Evolutionary conservation across 1,284 basidiomycete species (phyloP), one percentile per base, ranked within the genome.

Genomic region (Trametes pubescens): DNA sequence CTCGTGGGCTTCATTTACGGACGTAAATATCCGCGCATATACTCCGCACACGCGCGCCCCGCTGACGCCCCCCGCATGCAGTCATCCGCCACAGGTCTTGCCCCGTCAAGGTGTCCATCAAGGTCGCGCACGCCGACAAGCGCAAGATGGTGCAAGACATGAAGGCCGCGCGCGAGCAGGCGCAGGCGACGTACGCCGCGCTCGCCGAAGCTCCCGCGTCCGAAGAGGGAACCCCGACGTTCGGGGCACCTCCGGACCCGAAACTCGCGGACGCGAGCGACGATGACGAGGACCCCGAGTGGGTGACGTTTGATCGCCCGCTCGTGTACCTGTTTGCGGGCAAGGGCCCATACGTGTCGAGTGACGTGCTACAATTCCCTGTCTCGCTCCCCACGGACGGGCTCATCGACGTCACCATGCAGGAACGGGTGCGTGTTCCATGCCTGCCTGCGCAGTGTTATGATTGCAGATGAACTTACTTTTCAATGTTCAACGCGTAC

Each of bases 341-440:
- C 1, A 88, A 91, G 74, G 89, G 88, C 7, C 90, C 90, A 4
- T 91, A 85, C 74, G 86, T 85, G 77, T 65, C 61, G 9, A 35
- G 90, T 55, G 91, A 95, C 74, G 80, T 94, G 46, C 92, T 95
- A 89, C 90, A 95, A 58, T 96, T 95, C 76, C 95, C 95, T 0
- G 88, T 93, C 4, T 89, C 93, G 1, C 77, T 88, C 43, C 87
- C 91, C 0, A 88, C 92, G 55, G 91, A 95, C 72, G 95, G 95
- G 0, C 74, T 90, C 43, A 87, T 97, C 59, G 95, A 98, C 73
- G 77, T 97, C 22, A 86, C 86, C 40, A 80, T 89, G 21, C 90
- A 95, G 78, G 84, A 86, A 58, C 70, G 83, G 59, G 93, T 92
- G 67, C 57, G 81, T 68, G 10, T 37, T 5, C 40, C 54, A 37